These are phyloP conservation scores for Phytopythium litorale DNA, from an alignment of 352 stramenopile species.

Conservation along the genomic window DNA sequence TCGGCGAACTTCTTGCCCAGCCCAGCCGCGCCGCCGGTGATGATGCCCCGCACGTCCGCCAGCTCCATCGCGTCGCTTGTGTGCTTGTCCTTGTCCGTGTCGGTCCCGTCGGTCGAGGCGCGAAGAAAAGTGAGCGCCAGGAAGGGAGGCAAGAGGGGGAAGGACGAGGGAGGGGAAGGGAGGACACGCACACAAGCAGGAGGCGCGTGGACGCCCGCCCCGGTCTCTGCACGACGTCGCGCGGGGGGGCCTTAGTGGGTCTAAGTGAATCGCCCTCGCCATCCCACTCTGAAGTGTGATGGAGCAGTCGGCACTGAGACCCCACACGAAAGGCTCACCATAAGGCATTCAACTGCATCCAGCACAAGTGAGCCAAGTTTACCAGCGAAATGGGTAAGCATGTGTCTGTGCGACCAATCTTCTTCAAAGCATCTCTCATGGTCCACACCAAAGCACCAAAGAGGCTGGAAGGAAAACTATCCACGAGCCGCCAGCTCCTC, in stretches of 20 bases:
- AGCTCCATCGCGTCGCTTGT: conserved; percentile 29
- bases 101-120: background rate
- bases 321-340: background rate
- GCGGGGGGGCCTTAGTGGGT: background rate
- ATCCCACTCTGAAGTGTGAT: background rate
- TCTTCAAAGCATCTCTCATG: too few relatives aligned
- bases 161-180: background rate
- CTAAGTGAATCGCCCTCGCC: background rate
- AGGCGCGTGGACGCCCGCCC: background rate
- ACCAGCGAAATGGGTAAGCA: too few relatives aligned
- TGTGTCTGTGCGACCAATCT: too few relatives aligned
- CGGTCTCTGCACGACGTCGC: background rate
- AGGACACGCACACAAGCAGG: background rate
- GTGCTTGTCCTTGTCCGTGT: background rate
- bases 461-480: too few relatives aligned
- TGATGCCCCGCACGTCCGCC: conserved; percentile 30
- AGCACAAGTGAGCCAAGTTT: too few relatives aligned
- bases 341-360: too few relatives aligned
- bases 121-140: background rate
- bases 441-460: too few relatives aligned
- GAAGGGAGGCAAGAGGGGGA: background rate
- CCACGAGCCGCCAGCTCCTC: too few relatives aligned
- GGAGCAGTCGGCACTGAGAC: background rate
- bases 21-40: conserved; percentile 45
- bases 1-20: conserved; percentile 45